Percentiles rank a stretch among this genome's conserved stretches.
These are phyloP conservation scores for Kwoniella botswanensis DNA, from an alignment of 768 basidiomycete genomes.

Conservation along the genomic window DNA sequence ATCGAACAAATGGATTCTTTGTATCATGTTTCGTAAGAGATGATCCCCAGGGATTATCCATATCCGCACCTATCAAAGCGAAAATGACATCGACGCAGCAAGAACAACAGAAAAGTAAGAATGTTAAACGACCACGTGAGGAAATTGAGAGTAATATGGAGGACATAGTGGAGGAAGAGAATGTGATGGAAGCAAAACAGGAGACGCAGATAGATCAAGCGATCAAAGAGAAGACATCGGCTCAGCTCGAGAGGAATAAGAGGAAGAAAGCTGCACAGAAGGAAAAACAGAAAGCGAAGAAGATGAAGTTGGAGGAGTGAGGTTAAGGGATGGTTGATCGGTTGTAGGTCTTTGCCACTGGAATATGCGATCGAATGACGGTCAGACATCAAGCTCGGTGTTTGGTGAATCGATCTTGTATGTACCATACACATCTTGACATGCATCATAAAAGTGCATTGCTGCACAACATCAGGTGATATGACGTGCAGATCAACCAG, in stretches of 20 bases:
- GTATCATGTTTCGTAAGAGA: conserved; percentile 83
- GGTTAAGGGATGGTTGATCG: too few relatives aligned
- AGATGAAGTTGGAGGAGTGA: conserved; percentile 26
- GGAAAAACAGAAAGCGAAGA: conserved; percentile 34
- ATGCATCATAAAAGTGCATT: background rate
- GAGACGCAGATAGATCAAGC: conserved; percentile 15
- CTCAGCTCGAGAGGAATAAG: conserved; percentile 36
- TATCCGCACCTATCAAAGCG: background rate
- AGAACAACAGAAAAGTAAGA: background rate
- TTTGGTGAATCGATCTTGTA: too few relatives aligned
- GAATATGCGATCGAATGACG: too few relatives aligned
- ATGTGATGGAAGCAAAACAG: background rate
- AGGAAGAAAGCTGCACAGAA: conserved; percentile 46
- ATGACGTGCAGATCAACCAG: background rate
- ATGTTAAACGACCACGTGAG: background rate
- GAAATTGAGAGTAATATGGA: conserved; percentile 3
- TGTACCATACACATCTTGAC: too few relatives aligned
- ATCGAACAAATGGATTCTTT: conserved; percentile 93
- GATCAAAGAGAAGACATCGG: conserved; percentile 38
- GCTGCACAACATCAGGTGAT: background rate
- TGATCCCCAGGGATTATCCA: conserved; percentile 5
- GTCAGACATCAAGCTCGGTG: too few relatives aligned
- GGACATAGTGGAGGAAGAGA: conserved; percentile 6
- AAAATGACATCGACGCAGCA: background rate
- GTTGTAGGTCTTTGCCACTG: too few relatives aligned